These are phyloP conservation scores for Paraconiothyrium sp. DNA, from an alignment of 2,329 filamentous ascomycete species.

Conservation along the genomic window DNA sequence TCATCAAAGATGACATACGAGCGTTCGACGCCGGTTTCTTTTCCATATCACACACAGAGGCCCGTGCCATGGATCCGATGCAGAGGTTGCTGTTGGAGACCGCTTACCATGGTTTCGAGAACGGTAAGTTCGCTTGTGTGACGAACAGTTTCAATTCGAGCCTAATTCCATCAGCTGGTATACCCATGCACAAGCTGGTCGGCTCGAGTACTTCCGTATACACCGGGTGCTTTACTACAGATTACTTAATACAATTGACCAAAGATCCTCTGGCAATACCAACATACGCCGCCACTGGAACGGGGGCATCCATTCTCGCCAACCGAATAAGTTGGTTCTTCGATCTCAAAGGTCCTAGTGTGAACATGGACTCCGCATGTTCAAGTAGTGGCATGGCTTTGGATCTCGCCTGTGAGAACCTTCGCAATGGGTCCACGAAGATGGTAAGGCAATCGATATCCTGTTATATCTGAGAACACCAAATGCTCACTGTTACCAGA, in stretches of 20 bases:
- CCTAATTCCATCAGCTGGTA: slow-evolving; percentile 44
- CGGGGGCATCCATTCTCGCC: slow-evolving; percentile 36
- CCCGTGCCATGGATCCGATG: slow-evolving; percentile 31
- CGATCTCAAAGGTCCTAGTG: slow-evolving; percentile 30
- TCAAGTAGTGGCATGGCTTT: slow-evolving; percentile 28
- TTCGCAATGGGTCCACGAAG: slow-evolving; percentile 9
- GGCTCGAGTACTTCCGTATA: not conserved
- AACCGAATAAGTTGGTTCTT: slow-evolving; percentile 33
- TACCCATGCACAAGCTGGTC: slow-evolving; percentile 10
- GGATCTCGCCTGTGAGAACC: slow-evolving; percentile 25
- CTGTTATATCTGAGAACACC: not conserved
- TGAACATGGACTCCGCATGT: slow-evolving; percentile 35
- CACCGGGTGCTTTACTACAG: not conserved
- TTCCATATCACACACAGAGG: slow-evolving; percentile 22
- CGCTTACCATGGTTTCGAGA: slow-evolving; percentile 33
- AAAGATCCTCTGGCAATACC: slow-evolving; percentile 3
- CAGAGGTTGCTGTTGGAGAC: slow-evolving; percentile 30
- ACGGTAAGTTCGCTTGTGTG: slow-evolving; percentile 19
- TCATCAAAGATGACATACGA: slow-evolving; percentile 17
- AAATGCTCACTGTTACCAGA: not conserved
- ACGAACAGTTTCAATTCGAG: not conserved
- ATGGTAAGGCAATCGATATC: slow-evolving; percentile 16
- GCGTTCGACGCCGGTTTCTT: slow-evolving; percentile 31
- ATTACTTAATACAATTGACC: not conserved
- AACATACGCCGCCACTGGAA: slow-evolving; percentile 15